Evolutionary conservation across 345 rosid genomes (phyloP), one percentile per base, ranked within the genome.

Genomic region (Populus pruinosa): DNA sequence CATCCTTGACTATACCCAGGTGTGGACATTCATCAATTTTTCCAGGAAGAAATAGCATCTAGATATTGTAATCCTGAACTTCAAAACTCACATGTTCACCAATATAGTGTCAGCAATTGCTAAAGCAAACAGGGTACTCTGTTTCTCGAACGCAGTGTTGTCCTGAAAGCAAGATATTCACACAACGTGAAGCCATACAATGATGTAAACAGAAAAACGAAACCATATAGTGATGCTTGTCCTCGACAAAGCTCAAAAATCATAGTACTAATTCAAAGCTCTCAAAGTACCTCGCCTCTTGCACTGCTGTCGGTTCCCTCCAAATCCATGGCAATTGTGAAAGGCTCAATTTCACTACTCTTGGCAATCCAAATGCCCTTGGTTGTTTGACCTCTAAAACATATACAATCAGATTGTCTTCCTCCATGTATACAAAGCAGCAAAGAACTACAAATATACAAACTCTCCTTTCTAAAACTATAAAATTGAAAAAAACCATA

Each of bases 81-180:
- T 16, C 61, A 21, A 21, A 55, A 56, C 62, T 56, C 62, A 56
- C 62, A 56, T 56, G 62, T 56, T 56, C 10, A 56, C n/a, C 0
- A 56, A 21, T 56, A 56, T 20, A n/a, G 3, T 56, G 62, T 56
- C 62, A n/a, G 62, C 94, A 84, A 56, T 56, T 56, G 62, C 27
- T 25, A 56, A n/a, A 56, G 62, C 96, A 64, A 90, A 88, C 44
- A 91, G 79, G 67, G 96, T 85, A 80, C 94, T 92, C 83, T 92
- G 97, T 79, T 88, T 92, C 87, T 90, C 94, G 59, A 92, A 92
- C 67, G 91, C 81, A 71, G 94, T 90, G 81, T 90, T 94, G 83
- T 92, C 93, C 97, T 92, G 90, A 74, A 87, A n/a, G 5, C 62
- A 56, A 2, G 27, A 14, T 23, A 21, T 21, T 56, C 5, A 56